Evolutionary conservation across 2,329 filamentous ascomycete species (phyloP), one percentile per base, ranked within the genome.

Genomic region (Pseudovirgaria hyperparasitica): DNA sequence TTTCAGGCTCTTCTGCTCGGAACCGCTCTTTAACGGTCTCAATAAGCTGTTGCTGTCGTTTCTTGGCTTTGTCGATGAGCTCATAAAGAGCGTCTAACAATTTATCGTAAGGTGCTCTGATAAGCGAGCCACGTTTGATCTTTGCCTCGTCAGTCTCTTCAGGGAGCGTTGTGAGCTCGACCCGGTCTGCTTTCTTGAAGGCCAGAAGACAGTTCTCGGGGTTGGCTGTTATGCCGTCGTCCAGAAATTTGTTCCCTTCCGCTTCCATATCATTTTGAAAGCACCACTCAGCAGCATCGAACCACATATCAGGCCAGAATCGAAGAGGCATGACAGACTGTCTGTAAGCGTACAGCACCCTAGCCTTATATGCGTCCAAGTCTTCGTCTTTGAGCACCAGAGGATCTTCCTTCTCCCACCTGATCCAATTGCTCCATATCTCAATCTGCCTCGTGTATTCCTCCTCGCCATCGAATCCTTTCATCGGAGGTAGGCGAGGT

Each of bases 221-320:
- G 48, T 96, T 98, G 3, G 86, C 86, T 16, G 72, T 68, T 31
- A 92, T 77, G 18, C 90, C 90, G 35, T 90, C 74, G 13, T 73
- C 66, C 14, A 98, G 62, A 42, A 96, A 82, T 7, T 82, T 73
- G 14, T 78, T 72, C 8, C 84, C 85, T 32, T 84, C 76, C 23
- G 72, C 58, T 19, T 71, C 65, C 39, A 86, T 59, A 23, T 71
- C 71, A 41, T 90, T 85, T 29, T 78, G 70, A 44, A 85, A 85
- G 52, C 82, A 93, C 72, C 87, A 96, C 38, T 92, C 81, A 1
- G 86, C 82, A 7, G 85, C 87, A 33, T 94, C 85, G 26, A 85
- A 86, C 90, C 90, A 98, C 41, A 94, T 76, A 48, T 92, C 82
- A 4, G 90, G 86, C 72, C 87, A 90, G 55, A 96, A 98, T 26